These are phyloP conservation scores for Dactylellina haptotyla DNA, from an alignment of 2,329 filamentous ascomycete genomes.

Conservation along the genomic window DNA sequence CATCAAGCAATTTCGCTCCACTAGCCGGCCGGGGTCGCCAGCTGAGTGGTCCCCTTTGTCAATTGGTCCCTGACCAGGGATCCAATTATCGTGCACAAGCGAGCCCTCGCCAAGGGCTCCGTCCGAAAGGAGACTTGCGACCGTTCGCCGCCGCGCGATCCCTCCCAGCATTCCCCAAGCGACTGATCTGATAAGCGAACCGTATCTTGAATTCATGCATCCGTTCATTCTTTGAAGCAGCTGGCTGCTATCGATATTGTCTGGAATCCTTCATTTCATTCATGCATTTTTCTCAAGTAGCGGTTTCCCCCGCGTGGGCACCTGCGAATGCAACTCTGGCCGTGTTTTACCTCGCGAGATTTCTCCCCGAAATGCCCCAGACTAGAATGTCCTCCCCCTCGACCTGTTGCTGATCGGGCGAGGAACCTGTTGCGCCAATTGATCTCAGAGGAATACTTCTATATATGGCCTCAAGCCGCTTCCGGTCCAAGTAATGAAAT, in stretches of 20 bases:
- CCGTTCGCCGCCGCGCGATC: constrained; percentile 20
- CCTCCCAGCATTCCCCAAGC: constrained; percentile 17
- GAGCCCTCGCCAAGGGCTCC: constrained; percentile 31
- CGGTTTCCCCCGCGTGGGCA: neutral
- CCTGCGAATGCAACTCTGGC: too few relatives aligned
- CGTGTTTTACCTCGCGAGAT: too few relatives aligned
- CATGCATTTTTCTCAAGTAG: neutral
- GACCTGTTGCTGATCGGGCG: too few relatives aligned
- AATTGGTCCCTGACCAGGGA: constrained; percentile 46
- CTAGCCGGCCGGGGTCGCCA: constrained; percentile 15
- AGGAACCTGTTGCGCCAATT: neutral
- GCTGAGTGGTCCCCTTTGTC: constrained; percentile 33
- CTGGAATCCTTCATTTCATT: neutral
- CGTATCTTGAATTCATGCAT: neutral
- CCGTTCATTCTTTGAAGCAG: neutral
- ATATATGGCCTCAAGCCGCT: too few relatives aligned
- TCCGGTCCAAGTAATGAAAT: too few relatives aligned
- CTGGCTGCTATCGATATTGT: neutral
- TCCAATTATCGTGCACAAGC: constrained; percentile 53
- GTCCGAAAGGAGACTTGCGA: constrained; percentile 30
- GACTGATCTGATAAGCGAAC: constrained; percentile 51
- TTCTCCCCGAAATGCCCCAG: too few relatives aligned
- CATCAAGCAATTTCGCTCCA: constrained; percentile 45
- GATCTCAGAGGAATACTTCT: neutral
- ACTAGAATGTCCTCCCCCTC: too few relatives aligned